Evolutionary conservation across 768 basidiomycete genomes (phyloP).

Genomic region (Tephrocybe sp.): DNA sequence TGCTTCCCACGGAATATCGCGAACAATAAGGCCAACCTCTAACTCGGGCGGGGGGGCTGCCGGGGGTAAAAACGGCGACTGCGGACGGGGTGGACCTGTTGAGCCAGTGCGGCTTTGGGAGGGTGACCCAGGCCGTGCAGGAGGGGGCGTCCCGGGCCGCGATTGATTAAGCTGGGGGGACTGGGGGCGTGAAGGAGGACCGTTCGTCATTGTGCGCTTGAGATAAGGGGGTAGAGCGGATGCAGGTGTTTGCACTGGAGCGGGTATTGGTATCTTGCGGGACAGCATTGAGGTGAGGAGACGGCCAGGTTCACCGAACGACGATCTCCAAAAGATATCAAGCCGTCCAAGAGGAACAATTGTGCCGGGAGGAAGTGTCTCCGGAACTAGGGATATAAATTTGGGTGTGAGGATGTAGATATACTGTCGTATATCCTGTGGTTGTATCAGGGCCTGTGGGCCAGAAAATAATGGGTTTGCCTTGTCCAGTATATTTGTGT

Average conservation of each 20-base stretch:
- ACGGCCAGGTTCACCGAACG: conserved; percentile 83
- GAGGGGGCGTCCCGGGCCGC: conserved; percentile 59
- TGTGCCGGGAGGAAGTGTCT: conserved; percentile 61
- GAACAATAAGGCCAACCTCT: conserved; percentile 58
- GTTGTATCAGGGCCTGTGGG: conserved; percentile 70
- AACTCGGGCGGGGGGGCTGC: conserved; percentile 37
- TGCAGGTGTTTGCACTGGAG: conserved; percentile 45
- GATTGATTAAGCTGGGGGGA: conserved; percentile 54
- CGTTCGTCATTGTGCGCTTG: conserved; percentile 50
- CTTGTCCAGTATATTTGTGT: conserved; percentile 46
- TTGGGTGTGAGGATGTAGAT: conserved; percentile 76
- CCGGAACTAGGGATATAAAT: conserved; percentile 40
- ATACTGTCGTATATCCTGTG: conserved; percentile 86
- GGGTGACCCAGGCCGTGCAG: conserved; percentile 40
- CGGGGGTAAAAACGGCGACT: conserved; percentile 29
- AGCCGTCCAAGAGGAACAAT: conserved; percentile 81
- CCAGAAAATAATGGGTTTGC: conserved; percentile 53
- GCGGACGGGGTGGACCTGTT: conserved; percentile 32
- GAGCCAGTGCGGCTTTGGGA: conserved; percentile 44
- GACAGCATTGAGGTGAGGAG: conserved; percentile 89
- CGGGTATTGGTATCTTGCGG: conserved; percentile 66
- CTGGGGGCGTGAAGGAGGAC: conserved; percentile 51
- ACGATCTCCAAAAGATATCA: conserved; percentile 87
- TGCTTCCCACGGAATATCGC: conserved; percentile 42
- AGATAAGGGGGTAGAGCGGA: conserved; percentile 80